phyloP scores from a whole-genome alignment of 805 yeast genomes.

The Myxozyma sirexii region DNA sequence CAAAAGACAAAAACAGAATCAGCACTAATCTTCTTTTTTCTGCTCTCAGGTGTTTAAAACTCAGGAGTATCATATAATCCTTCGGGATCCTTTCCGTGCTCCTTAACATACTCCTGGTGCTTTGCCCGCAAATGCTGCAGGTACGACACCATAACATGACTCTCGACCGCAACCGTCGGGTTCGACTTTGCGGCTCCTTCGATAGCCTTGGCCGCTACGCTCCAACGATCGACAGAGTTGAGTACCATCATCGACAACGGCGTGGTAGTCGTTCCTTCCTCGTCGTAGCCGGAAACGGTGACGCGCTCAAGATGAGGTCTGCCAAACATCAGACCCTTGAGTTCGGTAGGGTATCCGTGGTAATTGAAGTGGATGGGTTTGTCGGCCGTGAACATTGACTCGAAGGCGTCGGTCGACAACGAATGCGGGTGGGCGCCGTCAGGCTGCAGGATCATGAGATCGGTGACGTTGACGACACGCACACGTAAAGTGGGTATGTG shows the following conservation, averaged over 20 bases:
- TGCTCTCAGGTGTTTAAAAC: slow-evolving; percentile 12
- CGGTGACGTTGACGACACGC: slow-evolving; percentile 36
- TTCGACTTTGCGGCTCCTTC: slow-evolving; percentile 27
- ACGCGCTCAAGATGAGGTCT: slow-evolving; percentile 27
- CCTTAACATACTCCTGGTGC: slow-evolving; percentile 30
- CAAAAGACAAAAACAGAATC: neutral
- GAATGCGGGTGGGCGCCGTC: slow-evolving; percentile 32
- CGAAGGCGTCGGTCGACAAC: slow-evolving; percentile 22
- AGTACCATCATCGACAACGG: slow-evolving; percentile 34
- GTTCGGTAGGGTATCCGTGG: slow-evolving; percentile 35
- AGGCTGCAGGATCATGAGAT: slow-evolving; percentile 32
- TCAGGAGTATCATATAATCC: slow-evolving; percentile 32
- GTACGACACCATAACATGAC: slow-evolving; percentile 24
- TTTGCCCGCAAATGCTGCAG: slow-evolving; percentile 25
- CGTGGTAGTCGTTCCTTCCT: slow-evolving; percentile 36
- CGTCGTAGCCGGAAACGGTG: slow-evolving; percentile 31
- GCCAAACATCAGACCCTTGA: slow-evolving; percentile 33
- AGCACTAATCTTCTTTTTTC: neutral
- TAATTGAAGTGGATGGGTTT: slow-evolving; percentile 34
- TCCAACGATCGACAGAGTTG: slow-evolving; percentile 32
- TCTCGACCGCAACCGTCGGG: slow-evolving; percentile 20
- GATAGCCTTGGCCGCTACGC: slow-evolving; percentile 30
- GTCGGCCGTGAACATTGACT: slow-evolving; percentile 31
- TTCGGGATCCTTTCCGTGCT: slow-evolving; percentile 30
- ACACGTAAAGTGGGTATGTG: slow-evolving; percentile 28